Evolutionary conservation across 805 yeast species (phyloP), one percentile per base, ranked within the genome.

Genomic region (Torulaspora franciscae): DNA sequence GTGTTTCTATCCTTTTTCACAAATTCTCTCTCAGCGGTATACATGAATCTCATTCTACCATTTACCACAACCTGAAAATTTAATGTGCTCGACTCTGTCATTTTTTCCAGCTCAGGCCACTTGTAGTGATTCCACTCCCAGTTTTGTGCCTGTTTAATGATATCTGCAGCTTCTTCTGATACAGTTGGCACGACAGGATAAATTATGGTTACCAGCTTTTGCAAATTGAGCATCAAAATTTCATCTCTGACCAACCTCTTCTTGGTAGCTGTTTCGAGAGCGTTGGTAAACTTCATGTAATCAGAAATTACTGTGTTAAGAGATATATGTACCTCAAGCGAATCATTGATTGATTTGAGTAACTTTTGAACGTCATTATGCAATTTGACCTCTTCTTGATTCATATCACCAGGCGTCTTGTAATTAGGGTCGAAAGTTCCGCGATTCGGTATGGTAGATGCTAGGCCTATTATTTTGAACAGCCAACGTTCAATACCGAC

Each of bases 401-500:
- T 71, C 23, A 62, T 40, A 15, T 51, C 48, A 2, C 42, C 11
- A 4, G 61, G 57, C 3, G 55, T 44, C 14, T n/a, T 15, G 34
- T 39, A 56, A 17, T 49, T 35, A 5, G 13, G 11, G 15, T 40
- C 10, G 28, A 41, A 8, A 34, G 27, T n/a, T 39, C 42, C 25
- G 44, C 26, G 27, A 49, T 36, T 22, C 41, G 45, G 32, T 40
- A 54, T 26, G 3, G 28, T 42, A 1, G 45, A 40, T 15, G 56
- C 32, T 1, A 58, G 32, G 22, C 41, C 48, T 3, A 81, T 41
- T 3, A 87, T 77, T 50, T 80, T 79, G 32, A 72, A 71, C 35
- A 93, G 62, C 97, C 97, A 93, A 50, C 98, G 75, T 59, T 87
- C 85, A 29, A 85, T 74, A 3, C 99, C 99, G 23, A 77, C 79